Evolutionary conservation across 2,329 filamentous ascomycete species (phyloP).

Genomic region (Lojkania enalia): DNA sequence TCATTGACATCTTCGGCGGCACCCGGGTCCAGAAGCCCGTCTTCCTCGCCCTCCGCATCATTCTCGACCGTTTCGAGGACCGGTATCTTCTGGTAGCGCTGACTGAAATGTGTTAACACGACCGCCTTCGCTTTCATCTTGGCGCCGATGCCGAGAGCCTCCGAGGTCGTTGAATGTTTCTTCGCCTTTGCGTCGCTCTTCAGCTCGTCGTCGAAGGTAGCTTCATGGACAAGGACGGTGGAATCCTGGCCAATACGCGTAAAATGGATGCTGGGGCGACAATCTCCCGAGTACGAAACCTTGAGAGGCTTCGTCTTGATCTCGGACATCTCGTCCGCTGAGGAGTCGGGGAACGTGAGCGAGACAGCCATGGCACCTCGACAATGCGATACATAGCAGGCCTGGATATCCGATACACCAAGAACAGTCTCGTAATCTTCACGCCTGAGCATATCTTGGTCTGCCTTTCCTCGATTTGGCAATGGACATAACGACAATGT

Average conservation of each 20-base stretch:
- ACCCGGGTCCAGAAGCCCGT: slow-evolving; percentile 16
- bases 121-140: slow-evolving; percentile 79
- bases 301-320: slow-evolving; percentile 61
- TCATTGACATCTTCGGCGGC: slow-evolving; percentile 32
- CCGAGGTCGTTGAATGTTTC: slow-evolving; percentile 85
- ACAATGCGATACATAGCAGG: slow-evolving; percentile 76
- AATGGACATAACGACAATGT: slow-evolving; percentile 27
- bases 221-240: slow-evolving; percentile 91
- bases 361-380: slow-evolving; percentile 74
- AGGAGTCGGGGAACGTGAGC: slow-evolving; percentile 69
- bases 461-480: slow-evolving; percentile 1
- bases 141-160: slow-evolving; percentile 77
- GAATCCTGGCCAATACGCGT: slow-evolving; percentile 70
- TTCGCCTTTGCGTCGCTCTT: slow-evolving; percentile 77
- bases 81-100: slow-evolving; percentile 82
- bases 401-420: slow-evolving; percentile 68
- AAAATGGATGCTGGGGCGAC: slow-evolving; percentile 71
- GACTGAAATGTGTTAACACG: slow-evolving; percentile 91
- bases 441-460: slow-evolving; percentile 14
- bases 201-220: slow-evolving; percentile 91
- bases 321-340: slow-evolving; percentile 5
- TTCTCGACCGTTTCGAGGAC: slow-evolving; percentile 50
- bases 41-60: slow-evolving; percentile 30
- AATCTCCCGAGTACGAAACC: slow-evolving; percentile 92
- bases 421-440: slow-evolving; percentile 53